Percentiles rank a stretch among this genome's conserved stretches.
phyloP scores from a whole-genome alignment of 352 stramenopile genomes.

The Phytopythium sindhum region DNA sequence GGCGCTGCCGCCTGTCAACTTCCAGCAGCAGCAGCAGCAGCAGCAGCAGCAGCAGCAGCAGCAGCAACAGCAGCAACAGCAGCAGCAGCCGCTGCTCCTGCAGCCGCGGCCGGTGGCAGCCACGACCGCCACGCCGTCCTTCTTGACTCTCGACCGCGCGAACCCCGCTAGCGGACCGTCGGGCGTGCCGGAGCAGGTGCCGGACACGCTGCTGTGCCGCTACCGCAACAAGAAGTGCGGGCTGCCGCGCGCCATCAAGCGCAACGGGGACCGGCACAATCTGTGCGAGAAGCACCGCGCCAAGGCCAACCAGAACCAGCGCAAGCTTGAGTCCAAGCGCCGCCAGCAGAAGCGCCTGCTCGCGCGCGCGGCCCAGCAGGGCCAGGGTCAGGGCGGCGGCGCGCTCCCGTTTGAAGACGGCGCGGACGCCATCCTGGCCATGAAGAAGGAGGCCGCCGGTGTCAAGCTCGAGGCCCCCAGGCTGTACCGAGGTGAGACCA shows the following conservation, averaged over 20 bases:
- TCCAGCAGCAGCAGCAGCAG: conserved; percentile 9
- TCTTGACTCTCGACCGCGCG: neutral
- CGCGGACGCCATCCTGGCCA: conserved; percentile 10
- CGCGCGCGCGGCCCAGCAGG: conserved; percentile 11
- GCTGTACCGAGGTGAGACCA: neutral
- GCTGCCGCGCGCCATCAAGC: conserved; percentile 57
- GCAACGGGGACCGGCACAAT: conserved; percentile 64
- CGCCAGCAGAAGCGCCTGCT: conserved; percentile 50
- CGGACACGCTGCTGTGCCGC: conserved; percentile 39
- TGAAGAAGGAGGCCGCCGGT: conserved; percentile 15
- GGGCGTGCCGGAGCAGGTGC: conserved; percentile 3
- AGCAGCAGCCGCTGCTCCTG: conserved; percentile 2
- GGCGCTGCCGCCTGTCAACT: conserved; percentile 21
- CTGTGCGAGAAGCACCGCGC: conserved; percentile 58
- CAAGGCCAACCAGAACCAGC: conserved; percentile 81
- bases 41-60: neutral
- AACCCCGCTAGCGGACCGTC: neutral
- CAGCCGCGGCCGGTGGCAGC: conserved; percentile 7
- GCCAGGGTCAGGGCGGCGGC: neutral
- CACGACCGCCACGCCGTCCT: neutral
- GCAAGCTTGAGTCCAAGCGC: conserved; percentile 81
- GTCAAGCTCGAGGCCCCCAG: neutral
- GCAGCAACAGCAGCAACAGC: too few species aligned
- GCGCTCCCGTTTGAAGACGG: conserved; percentile 1
- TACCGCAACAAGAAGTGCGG: conserved; percentile 69